phyloP scores from a whole-genome alignment of 257 asterid species.

The Solanum ossicruentum region DNA sequence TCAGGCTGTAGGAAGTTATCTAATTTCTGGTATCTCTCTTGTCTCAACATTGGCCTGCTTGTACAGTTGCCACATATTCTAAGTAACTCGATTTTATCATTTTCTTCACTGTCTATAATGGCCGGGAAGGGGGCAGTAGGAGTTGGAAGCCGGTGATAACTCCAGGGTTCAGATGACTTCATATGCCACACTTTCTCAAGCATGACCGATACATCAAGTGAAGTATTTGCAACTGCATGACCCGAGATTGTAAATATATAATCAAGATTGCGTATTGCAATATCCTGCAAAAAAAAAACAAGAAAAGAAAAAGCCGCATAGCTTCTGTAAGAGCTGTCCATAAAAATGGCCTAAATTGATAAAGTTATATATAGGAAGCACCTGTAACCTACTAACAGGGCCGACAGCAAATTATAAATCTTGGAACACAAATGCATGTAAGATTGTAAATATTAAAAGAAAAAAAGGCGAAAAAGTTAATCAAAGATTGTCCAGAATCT shows the following conservation, averaged over 20 bases:
- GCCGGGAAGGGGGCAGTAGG: slow-evolving; percentile 89
- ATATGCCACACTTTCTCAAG: slow-evolving; percentile 68
- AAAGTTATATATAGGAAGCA: neutral
- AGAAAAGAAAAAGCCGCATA: neutral
- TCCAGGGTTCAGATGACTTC: slow-evolving; percentile 87
- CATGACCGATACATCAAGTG: slow-evolving; percentile 57
- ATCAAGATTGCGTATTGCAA: slow-evolving; percentile 83
- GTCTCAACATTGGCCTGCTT: slow-evolving; percentile 20
- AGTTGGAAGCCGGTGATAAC: slow-evolving; percentile 76
- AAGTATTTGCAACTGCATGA: slow-evolving; percentile 41
- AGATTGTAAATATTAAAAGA: neutral
- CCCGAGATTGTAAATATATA: slow-evolving; percentile 71
- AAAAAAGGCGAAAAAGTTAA: neutral
- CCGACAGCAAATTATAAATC: neutral
- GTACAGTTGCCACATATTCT: slow-evolving; percentile 38
- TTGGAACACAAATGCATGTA: neutral
- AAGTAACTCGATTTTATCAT: slow-evolving; percentile 29
- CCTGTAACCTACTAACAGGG: neutral
- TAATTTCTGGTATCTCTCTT: slow-evolving; percentile 26
- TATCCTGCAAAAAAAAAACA: slow-evolving; percentile 61
- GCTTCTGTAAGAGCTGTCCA: neutral
- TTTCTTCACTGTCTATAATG: slow-evolving; percentile 69
- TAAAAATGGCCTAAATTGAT: neutral
- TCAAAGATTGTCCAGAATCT: neutral
- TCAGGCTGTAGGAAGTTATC: slow-evolving; percentile 56